A percentile compares a stretch with the other conserved stretches of the same genome.
Evolutionary conservation across 2,329 filamentous ascomycete species (phyloP).

Genomic region (Colletotrichum liriopes): DNA sequence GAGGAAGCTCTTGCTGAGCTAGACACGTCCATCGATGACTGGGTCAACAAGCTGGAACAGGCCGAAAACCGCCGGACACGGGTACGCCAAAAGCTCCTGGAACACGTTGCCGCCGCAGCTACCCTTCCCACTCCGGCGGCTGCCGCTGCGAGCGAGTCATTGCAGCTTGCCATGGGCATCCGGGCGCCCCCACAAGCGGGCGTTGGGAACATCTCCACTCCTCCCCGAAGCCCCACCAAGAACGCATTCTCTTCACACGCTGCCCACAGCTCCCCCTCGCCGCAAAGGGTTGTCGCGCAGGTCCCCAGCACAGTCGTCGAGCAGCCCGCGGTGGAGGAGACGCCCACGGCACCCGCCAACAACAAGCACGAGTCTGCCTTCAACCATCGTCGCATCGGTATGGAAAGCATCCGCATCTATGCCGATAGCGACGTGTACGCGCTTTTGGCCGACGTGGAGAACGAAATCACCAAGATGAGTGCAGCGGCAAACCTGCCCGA

Average conservation of each 20-base stretch:
- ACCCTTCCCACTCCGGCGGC: constrained; percentile 60
- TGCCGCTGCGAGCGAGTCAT: constrained; percentile 56
- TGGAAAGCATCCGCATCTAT: constrained; percentile 79
- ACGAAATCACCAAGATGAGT: constrained; percentile 67
- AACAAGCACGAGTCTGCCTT: constrained; percentile 48
- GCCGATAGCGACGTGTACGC: constrained; percentile 78
- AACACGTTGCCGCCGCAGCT: constrained; percentile 83
- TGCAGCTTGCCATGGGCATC: constrained; percentile 60
- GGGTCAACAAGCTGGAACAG: constrained; percentile 84
- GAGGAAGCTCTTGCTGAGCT: constrained; percentile 85
- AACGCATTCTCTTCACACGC: constrained; percentile 53
- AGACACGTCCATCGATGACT: constrained; percentile 84
- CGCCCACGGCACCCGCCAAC: constrained; percentile 47
- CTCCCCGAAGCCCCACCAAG: constrained; percentile 73
- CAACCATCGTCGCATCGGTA: constrained; percentile 56
- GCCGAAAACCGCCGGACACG: constrained; percentile 83
- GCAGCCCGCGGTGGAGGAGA: constrained; percentile 65
- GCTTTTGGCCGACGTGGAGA: constrained; percentile 77
- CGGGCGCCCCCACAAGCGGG: constrained; percentile 48
- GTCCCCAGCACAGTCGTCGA: constrained; percentile 72
- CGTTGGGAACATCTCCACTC: constrained; percentile 66
- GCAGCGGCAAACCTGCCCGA: constrained; percentile 49
- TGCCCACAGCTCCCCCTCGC: constrained; percentile 61
- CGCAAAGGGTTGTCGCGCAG: constrained; percentile 66
- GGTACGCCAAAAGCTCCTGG: constrained; percentile 84